Evolutionary conservation across 2,329 filamentous ascomycete genomes (phyloP), one percentile per base, ranked within the genome.

Genomic region (Pseudogymnoascus sp.): DNA sequence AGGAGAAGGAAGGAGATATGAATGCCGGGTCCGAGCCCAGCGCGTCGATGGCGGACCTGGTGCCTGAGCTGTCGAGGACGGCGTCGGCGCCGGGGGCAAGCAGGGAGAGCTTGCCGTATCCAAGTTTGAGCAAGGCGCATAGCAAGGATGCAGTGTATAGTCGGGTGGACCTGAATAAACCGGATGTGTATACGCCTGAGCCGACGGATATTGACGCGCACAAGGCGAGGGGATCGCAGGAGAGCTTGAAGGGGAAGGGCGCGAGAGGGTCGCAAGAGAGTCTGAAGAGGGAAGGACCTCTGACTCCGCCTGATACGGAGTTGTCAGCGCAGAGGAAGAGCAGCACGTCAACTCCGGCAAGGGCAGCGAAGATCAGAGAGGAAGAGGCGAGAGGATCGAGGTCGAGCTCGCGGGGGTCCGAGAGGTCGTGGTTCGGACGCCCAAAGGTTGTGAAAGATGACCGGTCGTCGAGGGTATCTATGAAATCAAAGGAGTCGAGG

Each of bases 91-190:
- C 70, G 46, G 72, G 71, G 26, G 64, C 70, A 17, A 68, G 67
- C 3, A 68, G 71, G 64, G 69, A 66, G 63, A 72, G 70, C 65
- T 73, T 89, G 44, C 88, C 90, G 6, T 96, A 96, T 73, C 91
- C 92, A 1, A 82, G 83, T 10, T 91, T 96, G 75, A 95, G 90
- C 77, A 97, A 96, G 77, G 89, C 89, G 11, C 91, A 96, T 75
- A 96, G 91, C 80, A 95, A 92, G 75, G 93, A 97, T 77, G 85
- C 86, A 50, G 84, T 96, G 62, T 82, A 85, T 67, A 87, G 85
- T 72, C 68, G 69, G 53, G 70, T 72, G 23, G 69, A 73, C 65
- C 50, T 72, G 13, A 19, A 56, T 66, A 69, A 67, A 38, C 63
- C 66, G 37, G 65, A 64, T 63, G 75, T 80, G 65, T 80, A 85